phyloP scores from a whole-genome alignment of 345 rosid genomes.

The Isatis tinctoria region DNA sequence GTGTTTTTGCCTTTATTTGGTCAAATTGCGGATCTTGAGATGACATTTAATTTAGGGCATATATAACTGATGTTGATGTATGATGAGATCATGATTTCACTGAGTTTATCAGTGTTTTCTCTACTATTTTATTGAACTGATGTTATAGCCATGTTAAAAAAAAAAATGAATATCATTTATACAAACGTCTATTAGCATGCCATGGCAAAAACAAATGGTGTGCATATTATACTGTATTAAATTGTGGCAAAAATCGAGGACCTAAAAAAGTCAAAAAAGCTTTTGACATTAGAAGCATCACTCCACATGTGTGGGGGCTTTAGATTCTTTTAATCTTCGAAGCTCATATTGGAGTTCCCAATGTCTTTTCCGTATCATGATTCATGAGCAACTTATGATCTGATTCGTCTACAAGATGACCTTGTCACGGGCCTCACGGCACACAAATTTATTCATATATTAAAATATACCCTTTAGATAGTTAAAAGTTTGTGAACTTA shows the following conservation, averaged over 20 bases:
- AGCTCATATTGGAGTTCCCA: constrained; percentile 35
- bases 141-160: too few species aligned
- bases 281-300: constrained; percentile 33
- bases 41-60: too few species aligned
- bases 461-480: not conserved
- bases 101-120: too few species aligned
- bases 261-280: constrained; percentile 27
- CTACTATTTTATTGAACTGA: too few species aligned
- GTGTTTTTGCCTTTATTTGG: too few species aligned
- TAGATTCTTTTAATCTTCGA: constrained; percentile 1
- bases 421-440: not conserved
- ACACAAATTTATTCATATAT: not conserved
- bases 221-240: not conserved
- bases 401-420: not conserved
- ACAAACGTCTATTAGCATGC: not conserved
- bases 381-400: not conserved
- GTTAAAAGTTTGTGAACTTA: too few species aligned
- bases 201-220: not conserved
- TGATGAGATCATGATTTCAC: too few species aligned
- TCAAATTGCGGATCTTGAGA: too few species aligned
- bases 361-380: constrained; percentile 19
- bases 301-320: constrained; percentile 38
- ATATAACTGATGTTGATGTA: too few species aligned
- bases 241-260: not conserved
- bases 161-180: too few species aligned